Evolutionary conservation across 768 basidiomycete genomes (phyloP).

Genomic region (Neoboletus brunneissimus): DNA sequence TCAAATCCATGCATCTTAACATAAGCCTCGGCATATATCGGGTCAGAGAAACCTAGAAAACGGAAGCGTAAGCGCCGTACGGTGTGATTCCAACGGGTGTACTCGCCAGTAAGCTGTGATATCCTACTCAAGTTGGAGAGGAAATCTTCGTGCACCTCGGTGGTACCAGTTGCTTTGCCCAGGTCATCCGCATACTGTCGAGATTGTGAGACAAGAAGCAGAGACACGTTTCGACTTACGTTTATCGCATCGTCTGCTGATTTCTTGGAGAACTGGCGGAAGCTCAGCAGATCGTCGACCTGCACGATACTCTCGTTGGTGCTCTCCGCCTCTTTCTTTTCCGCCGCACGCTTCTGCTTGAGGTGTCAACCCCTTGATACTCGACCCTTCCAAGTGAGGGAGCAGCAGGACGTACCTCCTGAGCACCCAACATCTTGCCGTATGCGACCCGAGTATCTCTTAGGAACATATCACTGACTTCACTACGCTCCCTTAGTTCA

Average conservation of each 20-base stretch:
- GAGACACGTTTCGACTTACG: slow-evolving; percentile 36
- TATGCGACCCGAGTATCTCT: slow-evolving; percentile 90
- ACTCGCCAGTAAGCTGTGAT: slow-evolving; percentile 84
- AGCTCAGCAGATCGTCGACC: slow-evolving; percentile 87
- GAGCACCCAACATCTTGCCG: slow-evolving; percentile 91
- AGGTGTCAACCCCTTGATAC: neutral
- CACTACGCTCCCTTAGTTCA: slow-evolving; percentile 57
- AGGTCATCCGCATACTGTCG: slow-evolving; percentile 84
- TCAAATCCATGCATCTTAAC: slow-evolving; percentile 56
- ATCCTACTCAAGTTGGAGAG: slow-evolving; percentile 92
- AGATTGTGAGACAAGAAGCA: neutral
- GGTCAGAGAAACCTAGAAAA: slow-evolving; percentile 85
- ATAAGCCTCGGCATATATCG: slow-evolving; percentile 95
- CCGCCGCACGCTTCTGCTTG: slow-evolving; percentile 77
- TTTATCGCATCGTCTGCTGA: slow-evolving; percentile 74
- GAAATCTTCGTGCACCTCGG: slow-evolving; percentile 86
- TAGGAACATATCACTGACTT: slow-evolving; percentile 71
- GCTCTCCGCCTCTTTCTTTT: slow-evolving; percentile 84
- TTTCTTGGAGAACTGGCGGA: slow-evolving; percentile 96
- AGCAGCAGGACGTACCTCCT: slow-evolving; percentile 59
- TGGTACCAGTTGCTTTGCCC: slow-evolving; percentile 81
- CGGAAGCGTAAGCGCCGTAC: neutral
- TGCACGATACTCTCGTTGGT: slow-evolving; percentile 70
- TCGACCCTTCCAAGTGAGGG: neutral
- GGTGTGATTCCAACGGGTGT: neutral